A percentile compares a stretch with the other conserved stretches of the same genome.
phyloP scores from a whole-genome alignment of 495 filamentous ascomycete genomes.

The Daldinia vernicosa region DNA sequence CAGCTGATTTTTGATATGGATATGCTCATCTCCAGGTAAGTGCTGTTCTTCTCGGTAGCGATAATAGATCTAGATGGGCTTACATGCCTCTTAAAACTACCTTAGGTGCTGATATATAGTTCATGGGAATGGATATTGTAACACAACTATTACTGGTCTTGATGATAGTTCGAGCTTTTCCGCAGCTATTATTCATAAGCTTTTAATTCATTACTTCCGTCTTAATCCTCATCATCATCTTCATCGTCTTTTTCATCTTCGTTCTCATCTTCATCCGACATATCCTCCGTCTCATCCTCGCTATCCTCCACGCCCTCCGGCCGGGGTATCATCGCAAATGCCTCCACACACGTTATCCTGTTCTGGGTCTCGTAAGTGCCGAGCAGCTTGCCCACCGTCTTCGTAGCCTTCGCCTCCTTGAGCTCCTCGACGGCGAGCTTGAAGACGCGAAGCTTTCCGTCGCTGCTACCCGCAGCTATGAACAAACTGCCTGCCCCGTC shows the following conservation, averaged over 20 bases:
- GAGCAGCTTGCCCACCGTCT: conserved; percentile 75
- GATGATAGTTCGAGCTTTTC: too few relatives aligned
- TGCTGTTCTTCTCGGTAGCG: not conserved
- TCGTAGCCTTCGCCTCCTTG: conserved; percentile 40
- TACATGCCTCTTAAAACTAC: too few relatives aligned
- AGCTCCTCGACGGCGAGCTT: conserved; percentile 59
- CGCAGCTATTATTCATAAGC: not conserved
- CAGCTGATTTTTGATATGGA: not conserved
- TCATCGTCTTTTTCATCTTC: conserved; percentile 45
- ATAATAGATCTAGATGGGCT: too few relatives aligned
- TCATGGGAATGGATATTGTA: too few relatives aligned
- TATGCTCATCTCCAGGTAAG: not conserved
- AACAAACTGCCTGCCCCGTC: conserved; percentile 57
- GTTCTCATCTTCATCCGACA: conserved; percentile 49
- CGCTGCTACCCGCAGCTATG: conserved; percentile 80
- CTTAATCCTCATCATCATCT: not conserved
- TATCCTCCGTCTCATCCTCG: conserved; percentile 60
- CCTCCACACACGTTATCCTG: conserved; percentile 86
- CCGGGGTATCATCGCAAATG: conserved; percentile 81
- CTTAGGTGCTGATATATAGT: too few relatives aligned
- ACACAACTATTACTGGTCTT: too few relatives aligned
- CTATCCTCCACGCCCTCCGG: conserved; percentile 58
- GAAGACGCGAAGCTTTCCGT: conserved; percentile 84
- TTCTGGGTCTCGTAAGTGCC: conserved; percentile 85
- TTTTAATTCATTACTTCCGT: not conserved